These are phyloP conservation scores for Vaccinium macrocarpon DNA, from an alignment of 148 eudicot species.

Conservation along the genomic window DNA sequence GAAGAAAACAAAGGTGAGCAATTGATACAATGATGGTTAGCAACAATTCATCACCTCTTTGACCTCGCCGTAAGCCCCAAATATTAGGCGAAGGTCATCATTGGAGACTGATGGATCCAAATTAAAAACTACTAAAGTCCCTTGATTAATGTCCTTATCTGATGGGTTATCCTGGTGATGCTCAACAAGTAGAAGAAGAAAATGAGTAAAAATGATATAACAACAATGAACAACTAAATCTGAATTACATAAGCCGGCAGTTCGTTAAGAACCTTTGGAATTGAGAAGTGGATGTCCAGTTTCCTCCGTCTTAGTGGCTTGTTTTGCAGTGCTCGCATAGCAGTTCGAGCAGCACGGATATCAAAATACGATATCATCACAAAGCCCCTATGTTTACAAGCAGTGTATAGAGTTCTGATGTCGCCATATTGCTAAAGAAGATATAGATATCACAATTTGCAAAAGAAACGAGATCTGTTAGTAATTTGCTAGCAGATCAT, in stretches of 20 bases:
- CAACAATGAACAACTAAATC: neutral
- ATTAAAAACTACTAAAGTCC: constrained; percentile 87
- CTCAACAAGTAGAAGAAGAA: neutral
- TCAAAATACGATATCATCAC: constrained; percentile 98
- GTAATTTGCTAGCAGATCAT: neutral
- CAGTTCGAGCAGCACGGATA: constrained; percentile 88
- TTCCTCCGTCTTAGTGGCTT: constrained; percentile 84
- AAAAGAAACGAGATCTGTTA: neutral
- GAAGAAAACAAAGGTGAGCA: neutral
- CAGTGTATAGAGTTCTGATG: constrained; percentile 84
- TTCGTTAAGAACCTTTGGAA: constrained; percentile 66
- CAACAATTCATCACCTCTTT: constrained; percentile 62
- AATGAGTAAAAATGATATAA: neutral
- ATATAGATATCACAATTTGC: constrained; percentile 3
- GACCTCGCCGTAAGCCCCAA: constrained; percentile 91
- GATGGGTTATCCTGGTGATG: constrained; percentile 75
- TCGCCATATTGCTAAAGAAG: constrained; percentile 83
- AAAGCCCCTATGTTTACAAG: constrained; percentile 93
- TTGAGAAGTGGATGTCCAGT: constrained; percentile 93
- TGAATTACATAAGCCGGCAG: neutral
- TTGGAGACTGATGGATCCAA: constrained; percentile 89
- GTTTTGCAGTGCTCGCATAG: constrained; percentile 81
- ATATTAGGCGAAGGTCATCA: constrained; percentile 77
- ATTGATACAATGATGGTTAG: constrained; percentile 5
- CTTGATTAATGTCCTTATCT: constrained; percentile 93